Percentiles rank a stretch among this genome's conserved stretches.
These are phyloP conservation scores for Colletotrichum eremochloae DNA, from an alignment of 2,329 filamentous ascomycete genomes.

Conservation along the genomic window DNA sequence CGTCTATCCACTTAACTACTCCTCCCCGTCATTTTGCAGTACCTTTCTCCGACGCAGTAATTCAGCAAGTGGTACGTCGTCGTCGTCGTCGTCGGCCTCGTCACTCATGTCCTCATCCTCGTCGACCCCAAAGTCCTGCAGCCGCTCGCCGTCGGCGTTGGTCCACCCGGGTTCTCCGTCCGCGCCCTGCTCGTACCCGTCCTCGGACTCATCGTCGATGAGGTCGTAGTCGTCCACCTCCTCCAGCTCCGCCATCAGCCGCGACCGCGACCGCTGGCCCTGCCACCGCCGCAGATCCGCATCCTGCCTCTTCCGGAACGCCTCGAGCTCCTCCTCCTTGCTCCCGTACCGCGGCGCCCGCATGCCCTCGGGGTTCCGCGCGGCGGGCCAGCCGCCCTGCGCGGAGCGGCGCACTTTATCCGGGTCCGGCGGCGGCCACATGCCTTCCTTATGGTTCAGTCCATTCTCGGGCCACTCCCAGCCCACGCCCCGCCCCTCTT, in stretches of 20 bases:
- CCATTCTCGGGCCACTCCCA: constrained; percentile 82
- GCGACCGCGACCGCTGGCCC: constrained; percentile 51
- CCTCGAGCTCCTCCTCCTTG: constrained; percentile 61
- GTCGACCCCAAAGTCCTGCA: constrained; percentile 85
- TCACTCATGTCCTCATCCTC: constrained; percentile 69
- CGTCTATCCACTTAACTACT: constrained; percentile 43
- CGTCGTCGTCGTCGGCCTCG: constrained; percentile 68
- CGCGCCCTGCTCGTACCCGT: constrained; percentile 67
- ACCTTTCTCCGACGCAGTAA: constrained; percentile 70
- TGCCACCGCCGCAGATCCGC: constrained; percentile 58
- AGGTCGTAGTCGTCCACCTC: constrained; percentile 66
- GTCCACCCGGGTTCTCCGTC: constrained; percentile 69
- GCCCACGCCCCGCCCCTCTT: constrained; percentile 57
- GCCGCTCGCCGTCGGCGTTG: constrained; percentile 80
- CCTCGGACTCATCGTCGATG: constrained; percentile 62
- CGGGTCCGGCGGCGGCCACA: constrained; percentile 75
- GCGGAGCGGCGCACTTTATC: constrained; percentile 66
- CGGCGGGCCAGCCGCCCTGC: constrained; percentile 55
- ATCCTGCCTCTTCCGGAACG: constrained; percentile 64
- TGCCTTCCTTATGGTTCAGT: constrained; percentile 73
- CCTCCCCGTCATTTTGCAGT: constrained; percentile 48
- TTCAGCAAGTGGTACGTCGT: constrained; percentile 78
- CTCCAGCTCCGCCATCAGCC: constrained; percentile 64
- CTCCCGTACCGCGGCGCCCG: constrained; percentile 53
- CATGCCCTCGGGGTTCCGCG: constrained; percentile 49